Conservation (phyloP, 352 stramenopile genomes). For the Globisporangium yorkense region DNA sequence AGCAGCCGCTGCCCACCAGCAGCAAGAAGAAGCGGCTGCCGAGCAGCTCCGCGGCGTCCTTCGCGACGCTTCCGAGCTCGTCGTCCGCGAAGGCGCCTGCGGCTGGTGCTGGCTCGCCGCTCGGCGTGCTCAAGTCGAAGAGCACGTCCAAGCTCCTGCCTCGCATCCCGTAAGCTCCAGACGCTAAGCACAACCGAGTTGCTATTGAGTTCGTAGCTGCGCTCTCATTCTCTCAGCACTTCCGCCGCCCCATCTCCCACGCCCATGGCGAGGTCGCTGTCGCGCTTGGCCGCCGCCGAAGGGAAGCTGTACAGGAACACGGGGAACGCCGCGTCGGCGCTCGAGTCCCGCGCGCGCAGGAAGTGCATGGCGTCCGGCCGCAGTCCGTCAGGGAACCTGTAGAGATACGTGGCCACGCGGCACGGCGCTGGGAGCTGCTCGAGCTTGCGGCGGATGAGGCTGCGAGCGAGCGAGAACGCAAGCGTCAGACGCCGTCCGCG, state of each 20-base stretch:
- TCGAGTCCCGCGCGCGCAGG: slow-evolving; percentile 29
- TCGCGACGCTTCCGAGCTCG: slow-evolving; percentile 5
- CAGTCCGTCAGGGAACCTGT: slow-evolving; percentile 44
- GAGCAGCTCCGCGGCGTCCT: slow-evolving; percentile 2
- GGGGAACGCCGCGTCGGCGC: slow-evolving; percentile 48
- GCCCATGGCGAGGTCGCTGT: not conserved
- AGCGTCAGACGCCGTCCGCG: too few relatives aligned
- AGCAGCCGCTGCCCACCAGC: slow-evolving; percentile 4
- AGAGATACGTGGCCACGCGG: slow-evolving; percentile 75
- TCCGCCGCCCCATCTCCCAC: not conserved
- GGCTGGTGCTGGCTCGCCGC: not conserved
- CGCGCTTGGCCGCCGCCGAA: not conserved
- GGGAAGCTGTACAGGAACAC: slow-evolving; percentile 75
- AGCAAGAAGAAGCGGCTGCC: slow-evolving; percentile 24
- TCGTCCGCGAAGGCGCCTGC: slow-evolving; percentile 4
- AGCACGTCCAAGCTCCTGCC: slow-evolving; percentile 31
- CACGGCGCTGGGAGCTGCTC: slow-evolving; percentile 28
- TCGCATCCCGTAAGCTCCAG: slow-evolving; percentile 19
- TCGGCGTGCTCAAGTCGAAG: slow-evolving; percentile 22
- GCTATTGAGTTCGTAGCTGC: too few relatives aligned
- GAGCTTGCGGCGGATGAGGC: slow-evolving; percentile 46
- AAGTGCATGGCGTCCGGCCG: slow-evolving; percentile 37
- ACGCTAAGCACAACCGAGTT: too few relatives aligned
- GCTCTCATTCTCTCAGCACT: not conserved
- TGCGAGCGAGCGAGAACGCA: slow-evolving; percentile 11